phyloP scores from a whole-genome alignment of 176 grass and related monocot species.

The Lolium perenne region DNA sequence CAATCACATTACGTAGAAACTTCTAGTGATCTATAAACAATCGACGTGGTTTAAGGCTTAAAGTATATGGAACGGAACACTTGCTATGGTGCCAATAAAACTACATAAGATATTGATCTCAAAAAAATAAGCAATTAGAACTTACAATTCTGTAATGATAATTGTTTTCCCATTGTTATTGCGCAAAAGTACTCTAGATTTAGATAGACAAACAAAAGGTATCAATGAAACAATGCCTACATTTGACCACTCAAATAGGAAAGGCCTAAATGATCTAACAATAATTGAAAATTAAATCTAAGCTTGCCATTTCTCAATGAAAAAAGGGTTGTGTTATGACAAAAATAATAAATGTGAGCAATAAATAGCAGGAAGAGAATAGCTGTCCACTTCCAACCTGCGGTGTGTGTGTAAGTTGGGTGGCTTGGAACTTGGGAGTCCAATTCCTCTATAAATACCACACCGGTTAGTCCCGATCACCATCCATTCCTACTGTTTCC shows the following conservation, averaged over 20 bases:
- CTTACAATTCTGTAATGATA: not conserved
- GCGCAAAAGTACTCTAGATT: not conserved
- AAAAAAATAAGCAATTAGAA: not conserved
- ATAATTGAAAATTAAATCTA: not conserved
- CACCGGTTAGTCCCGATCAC: not conserved
- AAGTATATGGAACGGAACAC: too few relatives aligned
- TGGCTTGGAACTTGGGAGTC: not conserved
- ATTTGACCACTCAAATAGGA: not conserved
- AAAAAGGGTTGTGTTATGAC: not conserved
- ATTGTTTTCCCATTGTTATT: not conserved
- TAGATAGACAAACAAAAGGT: too few relatives aligned
- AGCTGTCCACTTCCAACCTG: not conserved
- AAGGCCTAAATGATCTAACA: not conserved
- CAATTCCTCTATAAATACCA: not conserved
- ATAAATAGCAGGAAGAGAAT: not conserved
- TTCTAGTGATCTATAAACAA: too few relatives aligned
- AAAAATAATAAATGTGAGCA: not conserved
- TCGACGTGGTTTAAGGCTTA: too few relatives aligned
- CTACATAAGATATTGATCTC: not conserved
- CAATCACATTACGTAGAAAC: too few relatives aligned
- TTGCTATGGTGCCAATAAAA: not conserved
- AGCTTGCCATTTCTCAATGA: not conserved
- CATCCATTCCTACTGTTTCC: not conserved
- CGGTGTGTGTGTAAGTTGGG: not conserved
- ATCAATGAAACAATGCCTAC: too few relatives aligned